phyloP scores from a whole-genome alignment of 2,329 filamentous ascomycete genomes.

The Ceratocystis variospora region DNA sequence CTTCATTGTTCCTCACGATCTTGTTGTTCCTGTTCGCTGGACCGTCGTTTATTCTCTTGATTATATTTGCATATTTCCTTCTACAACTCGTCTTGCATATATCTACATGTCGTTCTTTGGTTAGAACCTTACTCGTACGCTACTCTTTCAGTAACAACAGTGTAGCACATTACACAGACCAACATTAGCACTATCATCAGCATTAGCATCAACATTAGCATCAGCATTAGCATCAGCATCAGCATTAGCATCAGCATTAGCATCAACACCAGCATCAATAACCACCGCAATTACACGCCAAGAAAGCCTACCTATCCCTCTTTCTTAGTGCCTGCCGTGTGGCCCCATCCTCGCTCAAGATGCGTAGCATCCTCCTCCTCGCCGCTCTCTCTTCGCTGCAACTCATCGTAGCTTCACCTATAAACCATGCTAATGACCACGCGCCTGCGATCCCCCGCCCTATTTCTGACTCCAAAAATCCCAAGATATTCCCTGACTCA shows the following conservation, averaged over 20 bases:
- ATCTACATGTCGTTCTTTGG: background rate
- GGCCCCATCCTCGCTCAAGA: background rate
- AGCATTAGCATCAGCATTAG: too few relatives aligned
- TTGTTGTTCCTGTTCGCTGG: background rate
- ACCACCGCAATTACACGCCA: background rate
- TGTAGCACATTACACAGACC: background rate
- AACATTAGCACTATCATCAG: background rate
- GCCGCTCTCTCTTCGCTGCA: conserved; percentile 8
- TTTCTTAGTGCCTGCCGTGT: background rate
- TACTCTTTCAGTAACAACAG: background rate
- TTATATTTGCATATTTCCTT: background rate
- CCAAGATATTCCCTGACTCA: background rate
- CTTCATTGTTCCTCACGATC: background rate
- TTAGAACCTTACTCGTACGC: background rate
- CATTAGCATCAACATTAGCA: background rate
- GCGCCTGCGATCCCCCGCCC: background rate
- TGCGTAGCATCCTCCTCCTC: conserved; percentile 7
- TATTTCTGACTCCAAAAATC: background rate
- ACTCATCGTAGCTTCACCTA: conserved; percentile 1
- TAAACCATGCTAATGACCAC: background rate
- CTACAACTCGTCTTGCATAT: background rate
- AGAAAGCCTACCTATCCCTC: background rate
- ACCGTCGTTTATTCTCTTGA: conserved; percentile 7
- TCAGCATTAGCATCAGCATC: background rate
- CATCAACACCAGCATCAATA: background rate